These are phyloP conservation scores for Fusarium haematococcum DNA, from an alignment of 2,329 filamentous ascomycete species.

Conservation along the genomic window DNA sequence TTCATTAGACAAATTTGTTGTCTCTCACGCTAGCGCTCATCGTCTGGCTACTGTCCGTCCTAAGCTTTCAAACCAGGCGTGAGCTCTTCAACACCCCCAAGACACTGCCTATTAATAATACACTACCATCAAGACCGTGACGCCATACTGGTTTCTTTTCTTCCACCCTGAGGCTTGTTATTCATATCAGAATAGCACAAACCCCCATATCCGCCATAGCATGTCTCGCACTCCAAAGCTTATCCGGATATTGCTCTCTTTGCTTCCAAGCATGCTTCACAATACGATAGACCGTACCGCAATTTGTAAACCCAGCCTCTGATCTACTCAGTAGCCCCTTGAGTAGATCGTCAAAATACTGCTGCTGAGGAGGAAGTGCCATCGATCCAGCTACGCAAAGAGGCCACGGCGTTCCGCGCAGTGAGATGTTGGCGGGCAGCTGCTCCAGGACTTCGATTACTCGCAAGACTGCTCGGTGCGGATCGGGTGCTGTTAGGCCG, in stretches of 20 bases:
- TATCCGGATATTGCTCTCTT: not conserved
- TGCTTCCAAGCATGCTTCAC: slow-evolving; percentile 30
- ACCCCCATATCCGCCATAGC: slow-evolving; percentile 34
- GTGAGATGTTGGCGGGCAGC: slow-evolving; percentile 17
- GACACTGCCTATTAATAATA: not conserved
- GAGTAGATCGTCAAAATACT: slow-evolving; percentile 28
- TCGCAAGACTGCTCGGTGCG: not conserved
- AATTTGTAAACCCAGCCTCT: slow-evolving; percentile 31
- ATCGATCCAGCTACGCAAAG: slow-evolving; percentile 30
- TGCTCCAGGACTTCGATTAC: slow-evolving; percentile 16
- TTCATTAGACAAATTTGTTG: not conserved
- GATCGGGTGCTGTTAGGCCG: not conserved
- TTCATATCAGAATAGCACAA: slow-evolving; percentile 30
- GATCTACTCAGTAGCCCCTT: slow-evolving; percentile 5
- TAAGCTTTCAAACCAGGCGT: fast-evolving
- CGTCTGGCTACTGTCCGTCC: not conserved
- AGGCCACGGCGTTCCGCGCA: slow-evolving; percentile 31
- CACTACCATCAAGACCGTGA: not conserved
- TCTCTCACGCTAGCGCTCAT: not conserved
- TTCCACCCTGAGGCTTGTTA: not conserved
- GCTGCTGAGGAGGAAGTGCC: slow-evolving; percentile 20
- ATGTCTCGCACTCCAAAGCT: slow-evolving; percentile 27
- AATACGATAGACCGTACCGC: slow-evolving; percentile 25
- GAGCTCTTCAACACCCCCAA: not conserved
- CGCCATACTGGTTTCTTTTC: not conserved